Conservation (phyloP, 2,329 filamentous ascomycete species). For the Fusarium dimerum region DNA sequence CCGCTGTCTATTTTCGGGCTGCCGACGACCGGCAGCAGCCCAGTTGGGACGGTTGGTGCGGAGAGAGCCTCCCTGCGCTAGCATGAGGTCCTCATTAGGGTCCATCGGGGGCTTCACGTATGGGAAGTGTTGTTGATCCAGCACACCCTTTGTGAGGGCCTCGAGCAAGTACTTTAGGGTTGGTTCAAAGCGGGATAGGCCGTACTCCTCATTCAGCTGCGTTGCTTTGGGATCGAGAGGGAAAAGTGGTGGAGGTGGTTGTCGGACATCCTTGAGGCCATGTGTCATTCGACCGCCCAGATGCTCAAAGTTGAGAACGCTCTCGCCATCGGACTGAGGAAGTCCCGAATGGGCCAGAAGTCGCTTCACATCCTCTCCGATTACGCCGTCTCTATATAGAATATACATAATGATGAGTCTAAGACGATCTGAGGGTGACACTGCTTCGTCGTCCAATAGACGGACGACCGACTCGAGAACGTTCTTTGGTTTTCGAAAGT, state of each 20-base stretch:
- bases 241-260: constrained; percentile 68
- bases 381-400: constrained; percentile 81
- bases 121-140: constrained; percentile 69
- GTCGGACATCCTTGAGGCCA: constrained; percentile 73
- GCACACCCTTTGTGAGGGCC: constrained; percentile 63
- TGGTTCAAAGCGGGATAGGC: constrained; percentile 84
- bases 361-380: constrained; percentile 80
- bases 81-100: constrained; percentile 58
- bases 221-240: constrained; percentile 60
- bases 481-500: constrained; percentile 87
- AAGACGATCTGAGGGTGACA: constrained; percentile 72
- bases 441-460: constrained; percentile 80
- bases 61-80: constrained; percentile 69
- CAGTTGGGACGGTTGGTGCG: constrained; percentile 92
- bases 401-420: constrained; percentile 85
- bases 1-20: constrained; percentile 80
- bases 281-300: constrained; percentile 74
- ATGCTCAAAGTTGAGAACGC: constrained; percentile 76
- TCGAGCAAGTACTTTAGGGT: constrained; percentile 83
- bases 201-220: constrained; percentile 71
- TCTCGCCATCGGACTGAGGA: constrained; percentile 69
- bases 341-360: constrained; percentile 82
- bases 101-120: constrained; percentile 72
- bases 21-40: constrained; percentile 77
- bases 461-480: constrained; percentile 82